These are phyloP conservation scores for Globisporangium echinulatum DNA, from an alignment of 352 stramenopile genomes.

Conservation along the genomic window DNA sequence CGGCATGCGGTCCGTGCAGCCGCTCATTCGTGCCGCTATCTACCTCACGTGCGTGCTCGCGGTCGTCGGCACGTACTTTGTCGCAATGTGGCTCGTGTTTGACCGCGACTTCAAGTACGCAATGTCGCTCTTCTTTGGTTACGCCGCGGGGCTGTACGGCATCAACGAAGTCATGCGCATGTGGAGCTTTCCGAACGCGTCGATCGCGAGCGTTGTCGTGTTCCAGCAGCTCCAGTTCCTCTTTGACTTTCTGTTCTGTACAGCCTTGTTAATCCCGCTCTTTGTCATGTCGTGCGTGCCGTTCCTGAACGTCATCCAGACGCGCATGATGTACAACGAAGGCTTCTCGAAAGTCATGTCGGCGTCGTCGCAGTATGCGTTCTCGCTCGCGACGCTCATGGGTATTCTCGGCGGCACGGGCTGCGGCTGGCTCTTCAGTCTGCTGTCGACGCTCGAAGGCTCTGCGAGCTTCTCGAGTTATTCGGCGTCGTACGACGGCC, in stretches of 20 bases:
- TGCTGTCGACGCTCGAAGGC: conserved; percentile 70
- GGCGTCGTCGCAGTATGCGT: conserved; percentile 81
- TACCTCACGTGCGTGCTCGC: conserved; percentile 44
- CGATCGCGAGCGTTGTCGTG: conserved; percentile 52
- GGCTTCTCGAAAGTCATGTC: conserved; percentile 82
- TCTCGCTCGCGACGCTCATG: conserved; percentile 77
- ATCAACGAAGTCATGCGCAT: conserved; percentile 84
- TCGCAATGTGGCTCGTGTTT: conserved; percentile 32
- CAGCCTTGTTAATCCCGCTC: conserved; percentile 66
- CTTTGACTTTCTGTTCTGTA: conserved; percentile 81
- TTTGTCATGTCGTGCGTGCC: conserved; percentile 77
- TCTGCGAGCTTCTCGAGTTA: conserved; percentile 76
- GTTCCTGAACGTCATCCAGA: conserved; percentile 86
- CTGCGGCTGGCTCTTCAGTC: conserved; percentile 74
- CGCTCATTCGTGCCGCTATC: conserved; percentile 36
- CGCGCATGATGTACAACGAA: conserved; percentile 90
- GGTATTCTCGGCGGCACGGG: conserved; percentile 58
- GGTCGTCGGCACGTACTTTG: conserved; percentile 38
- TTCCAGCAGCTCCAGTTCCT: conserved; percentile 82
- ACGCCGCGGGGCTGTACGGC: conserved; percentile 66
- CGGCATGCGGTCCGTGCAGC: conserved; percentile 26
- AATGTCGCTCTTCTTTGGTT: conserved; percentile 76
- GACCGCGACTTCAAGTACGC: conserved; percentile 25
- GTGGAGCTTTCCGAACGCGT: conserved; percentile 69
- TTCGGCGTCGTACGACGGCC: conserved; percentile 56